Conservation (phyloP, 768 basidiomycete species). For the Collybia mongolica region DNA sequence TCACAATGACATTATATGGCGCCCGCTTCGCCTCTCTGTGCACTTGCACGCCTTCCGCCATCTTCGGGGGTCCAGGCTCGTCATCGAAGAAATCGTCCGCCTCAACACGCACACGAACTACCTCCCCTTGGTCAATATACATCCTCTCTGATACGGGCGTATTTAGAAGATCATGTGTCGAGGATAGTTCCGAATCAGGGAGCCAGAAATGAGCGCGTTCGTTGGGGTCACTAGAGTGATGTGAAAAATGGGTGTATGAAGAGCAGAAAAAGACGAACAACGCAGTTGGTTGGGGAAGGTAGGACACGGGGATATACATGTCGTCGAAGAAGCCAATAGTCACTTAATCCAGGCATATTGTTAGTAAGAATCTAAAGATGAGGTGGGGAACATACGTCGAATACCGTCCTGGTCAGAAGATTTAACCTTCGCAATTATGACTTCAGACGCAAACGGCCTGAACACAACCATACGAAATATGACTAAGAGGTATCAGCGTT, state of each 20-base stretch:
- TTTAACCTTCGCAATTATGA: constrained; percentile 86
- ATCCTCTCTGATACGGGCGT: constrained; percentile 64
- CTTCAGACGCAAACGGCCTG: constrained; percentile 87
- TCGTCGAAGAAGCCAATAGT: constrained; percentile 93
- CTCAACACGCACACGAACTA: constrained; percentile 77
- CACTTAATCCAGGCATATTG: constrained; percentile 43
- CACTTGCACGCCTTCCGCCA: constrained; percentile 63
- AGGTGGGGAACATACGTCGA: constrained; percentile 52
- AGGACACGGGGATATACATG: constrained; percentile 76
- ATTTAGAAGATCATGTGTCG: constrained; percentile 66
- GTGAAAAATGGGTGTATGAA: neutral
- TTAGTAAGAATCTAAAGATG: neutral
- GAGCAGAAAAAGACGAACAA: constrained; percentile 51
- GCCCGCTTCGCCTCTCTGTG: constrained; percentile 49
- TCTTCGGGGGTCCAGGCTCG: constrained; percentile 82
- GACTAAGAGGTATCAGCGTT: constrained; percentile 42
- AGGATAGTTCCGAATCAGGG: constrained; percentile 53
- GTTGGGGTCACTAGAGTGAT: constrained; percentile 64
- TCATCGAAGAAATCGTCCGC: constrained; percentile 83
- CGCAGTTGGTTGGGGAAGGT: constrained; percentile 79
- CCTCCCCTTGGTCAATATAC: constrained; percentile 79
- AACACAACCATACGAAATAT: constrained; percentile 90
- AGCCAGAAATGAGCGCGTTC: constrained; percentile 86
- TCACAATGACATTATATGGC: constrained; percentile 71
- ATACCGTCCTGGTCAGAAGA: constrained; percentile 85